phyloP scores from a whole-genome alignment of 2,329 filamentous ascomycete species.

The Aspergillus bombycis region DNA sequence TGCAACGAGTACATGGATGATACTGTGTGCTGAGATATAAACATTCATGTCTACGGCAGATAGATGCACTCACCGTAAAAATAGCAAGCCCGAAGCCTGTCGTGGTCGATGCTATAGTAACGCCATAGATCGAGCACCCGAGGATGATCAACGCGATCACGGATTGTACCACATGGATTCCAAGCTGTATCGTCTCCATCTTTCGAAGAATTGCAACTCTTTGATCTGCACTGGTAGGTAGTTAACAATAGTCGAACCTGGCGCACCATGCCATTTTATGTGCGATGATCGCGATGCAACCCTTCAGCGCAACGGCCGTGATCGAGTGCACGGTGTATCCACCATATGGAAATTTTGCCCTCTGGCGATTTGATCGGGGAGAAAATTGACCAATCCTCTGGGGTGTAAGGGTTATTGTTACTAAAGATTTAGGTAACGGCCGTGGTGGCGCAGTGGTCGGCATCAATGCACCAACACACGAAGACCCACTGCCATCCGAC shows the following conservation, averaged over 20 bases:
- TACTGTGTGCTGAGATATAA: too few species aligned
- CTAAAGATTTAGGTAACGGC: neutral
- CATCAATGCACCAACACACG: neutral
- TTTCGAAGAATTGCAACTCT: neutral
- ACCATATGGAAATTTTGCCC: neutral
- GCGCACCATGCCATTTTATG: neutral
- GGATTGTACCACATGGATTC: neutral
- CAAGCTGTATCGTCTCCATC: neutral
- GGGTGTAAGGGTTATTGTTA: neutral
- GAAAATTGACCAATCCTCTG: neutral
- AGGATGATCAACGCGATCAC: neutral
- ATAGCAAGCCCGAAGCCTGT: neutral
- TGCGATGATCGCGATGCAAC: neutral
- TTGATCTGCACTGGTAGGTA: accelerated
- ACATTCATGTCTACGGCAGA: neutral
- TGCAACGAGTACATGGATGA: neutral
- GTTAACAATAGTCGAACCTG: neutral
- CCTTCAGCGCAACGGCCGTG: neutral
- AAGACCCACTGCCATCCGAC: neutral
- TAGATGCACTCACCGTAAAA: neutral
- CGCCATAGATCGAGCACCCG: neutral
- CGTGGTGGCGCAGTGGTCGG: neutral
- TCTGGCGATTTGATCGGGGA: neutral
- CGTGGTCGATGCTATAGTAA: neutral
- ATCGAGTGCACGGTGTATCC: neutral